These are phyloP conservation scores for Microthlaspi erraticum DNA, from an alignment of 345 rosid genomes.

Conservation along the genomic window DNA sequence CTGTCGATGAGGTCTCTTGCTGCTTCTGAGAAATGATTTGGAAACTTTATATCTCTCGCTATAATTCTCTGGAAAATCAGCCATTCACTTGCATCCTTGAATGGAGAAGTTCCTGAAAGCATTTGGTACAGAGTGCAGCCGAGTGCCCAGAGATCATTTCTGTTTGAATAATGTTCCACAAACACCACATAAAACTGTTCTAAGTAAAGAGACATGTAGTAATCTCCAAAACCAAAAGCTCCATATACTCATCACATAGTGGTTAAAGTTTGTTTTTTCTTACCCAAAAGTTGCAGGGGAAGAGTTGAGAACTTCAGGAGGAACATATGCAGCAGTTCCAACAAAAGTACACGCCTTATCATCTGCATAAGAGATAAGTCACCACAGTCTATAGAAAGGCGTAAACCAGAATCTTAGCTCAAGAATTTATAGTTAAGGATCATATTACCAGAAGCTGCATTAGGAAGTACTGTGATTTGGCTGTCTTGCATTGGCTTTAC, in stretches of 20 bases:
- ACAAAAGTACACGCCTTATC: constrained; percentile 92
- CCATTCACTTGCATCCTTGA: constrained; percentile 99
- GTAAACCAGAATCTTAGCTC: constrained; percentile 16
- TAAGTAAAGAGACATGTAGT: constrained; percentile 35
- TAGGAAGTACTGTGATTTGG: constrained; percentile 86
- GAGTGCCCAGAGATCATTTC: constrained; percentile 99
- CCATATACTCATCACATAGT: constrained; percentile 17
- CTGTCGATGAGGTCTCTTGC: constrained; percentile 86
- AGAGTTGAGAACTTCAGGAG: constrained; percentile 97
- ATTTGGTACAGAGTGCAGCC: constrained; percentile 99
- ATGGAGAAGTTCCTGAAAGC: constrained; percentile 99
- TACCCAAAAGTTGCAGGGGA: constrained; percentile 99
- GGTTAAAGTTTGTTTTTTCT: constrained; percentile 13
- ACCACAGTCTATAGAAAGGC: constrained; percentile 13
- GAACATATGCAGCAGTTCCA: constrained; percentile 99
- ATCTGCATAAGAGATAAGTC: constrained; percentile 54
- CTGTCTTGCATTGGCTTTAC: constrained; percentile 98
- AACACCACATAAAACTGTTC: constrained; percentile 42
- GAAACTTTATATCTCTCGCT: constrained; percentile 91
- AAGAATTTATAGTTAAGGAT: not conserved
- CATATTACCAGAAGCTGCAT: constrained; percentile 83
- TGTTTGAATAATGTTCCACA: constrained; percentile 55
- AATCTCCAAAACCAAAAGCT: constrained; percentile 31
- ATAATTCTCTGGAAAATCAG: constrained; percentile 94
- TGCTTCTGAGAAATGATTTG: constrained; percentile 84